A percentile compares a stretch with the other conserved stretches of the same genome.
These are phyloP conservation scores for Hygrocybe punicea DNA, from an alignment of 768 basidiomycete genomes.

Conservation along the genomic window DNA sequence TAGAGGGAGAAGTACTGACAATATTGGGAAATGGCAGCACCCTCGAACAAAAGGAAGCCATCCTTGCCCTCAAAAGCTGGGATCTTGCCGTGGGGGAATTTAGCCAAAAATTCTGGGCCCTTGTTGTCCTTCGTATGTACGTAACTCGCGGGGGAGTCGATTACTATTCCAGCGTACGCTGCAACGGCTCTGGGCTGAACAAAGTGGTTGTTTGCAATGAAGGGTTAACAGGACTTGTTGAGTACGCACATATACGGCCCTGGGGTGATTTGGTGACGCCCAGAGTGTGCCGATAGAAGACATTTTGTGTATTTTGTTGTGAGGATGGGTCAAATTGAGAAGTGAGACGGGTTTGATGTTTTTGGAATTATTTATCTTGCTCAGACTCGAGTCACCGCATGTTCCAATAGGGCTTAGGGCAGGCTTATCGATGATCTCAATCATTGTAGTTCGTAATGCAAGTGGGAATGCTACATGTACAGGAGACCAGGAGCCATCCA, in stretches of 20 bases:
- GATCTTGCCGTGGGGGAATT: constrained; percentile 81
- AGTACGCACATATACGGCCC: neutral
- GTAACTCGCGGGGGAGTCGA: constrained; percentile 54
- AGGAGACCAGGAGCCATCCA: neutral
- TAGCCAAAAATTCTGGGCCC: constrained; percentile 62
- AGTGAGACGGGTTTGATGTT: constrained; percentile 28
- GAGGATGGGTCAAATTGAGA: constrained; percentile 45
- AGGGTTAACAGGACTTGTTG: too few species aligned
- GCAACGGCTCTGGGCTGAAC: constrained; percentile 53
- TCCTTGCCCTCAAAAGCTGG: constrained; percentile 76
- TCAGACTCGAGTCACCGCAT: neutral
- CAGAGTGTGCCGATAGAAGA: neutral
- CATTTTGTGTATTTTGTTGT: constrained; percentile 2
- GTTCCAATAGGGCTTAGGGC: constrained; percentile 5
- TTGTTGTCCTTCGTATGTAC: constrained; percentile 64
- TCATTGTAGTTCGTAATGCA: neutral
- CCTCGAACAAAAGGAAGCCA: constrained; percentile 79
- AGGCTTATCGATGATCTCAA: constrained; percentile 7
- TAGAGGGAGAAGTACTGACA: constrained; percentile 53
- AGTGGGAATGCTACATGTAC: neutral
- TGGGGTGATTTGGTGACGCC: too few species aligned
- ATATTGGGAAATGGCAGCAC: constrained; percentile 78
- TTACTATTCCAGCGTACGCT: constrained; percentile 54
- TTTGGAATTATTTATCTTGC: neutral
- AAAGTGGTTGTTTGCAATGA: neutral